Conservation (phyloP, 2,329 filamentous ascomycete species). For the Talaromyces verruculosus region DNA sequence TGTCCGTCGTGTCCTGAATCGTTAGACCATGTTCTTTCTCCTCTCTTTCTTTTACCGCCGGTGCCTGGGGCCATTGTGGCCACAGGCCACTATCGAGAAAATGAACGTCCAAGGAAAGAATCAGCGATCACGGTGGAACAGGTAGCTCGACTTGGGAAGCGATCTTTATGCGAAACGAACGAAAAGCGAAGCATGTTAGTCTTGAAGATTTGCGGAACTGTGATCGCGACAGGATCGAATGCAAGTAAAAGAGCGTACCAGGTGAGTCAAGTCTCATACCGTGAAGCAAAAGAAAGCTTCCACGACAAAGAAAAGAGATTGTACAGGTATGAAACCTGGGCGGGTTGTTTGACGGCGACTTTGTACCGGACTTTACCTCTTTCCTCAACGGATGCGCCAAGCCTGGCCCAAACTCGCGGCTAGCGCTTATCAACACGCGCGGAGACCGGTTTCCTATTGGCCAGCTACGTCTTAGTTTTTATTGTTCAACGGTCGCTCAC, state of each 20-base stretch:
- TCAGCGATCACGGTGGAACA: slow-evolving; percentile 26
- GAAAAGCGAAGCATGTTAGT: slow-evolving; percentile 7
- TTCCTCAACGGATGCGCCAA: slow-evolving; percentile 16
- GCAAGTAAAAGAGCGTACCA: slow-evolving; percentile 14
- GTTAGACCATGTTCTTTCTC: slow-evolving; percentile 46
- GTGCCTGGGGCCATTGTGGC: slow-evolving; percentile 52
- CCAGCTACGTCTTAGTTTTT: not conserved
- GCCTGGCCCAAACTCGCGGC: slow-evolving; percentile 18
- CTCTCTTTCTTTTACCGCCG: slow-evolving; percentile 57
- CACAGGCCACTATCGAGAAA: slow-evolving; percentile 22
- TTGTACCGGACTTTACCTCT: slow-evolving; percentile 3
- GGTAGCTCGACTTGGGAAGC: slow-evolving; percentile 34
- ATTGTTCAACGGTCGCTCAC: too few relatives aligned
- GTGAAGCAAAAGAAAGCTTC: slow-evolving; percentile 1
- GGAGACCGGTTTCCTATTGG: slow-evolving; percentile 3
- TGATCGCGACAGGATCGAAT: not conserved
- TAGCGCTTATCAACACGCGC: slow-evolving; percentile 9
- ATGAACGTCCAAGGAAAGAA: slow-evolving; percentile 23
- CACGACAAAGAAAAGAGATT: slow-evolving; percentile 17
- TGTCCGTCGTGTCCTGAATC: slow-evolving; percentile 43
- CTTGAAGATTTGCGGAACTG: not conserved
- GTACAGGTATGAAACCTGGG: not conserved
- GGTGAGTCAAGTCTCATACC: slow-evolving; percentile 10
- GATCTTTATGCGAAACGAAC: slow-evolving; percentile 15
- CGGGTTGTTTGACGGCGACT: slow-evolving; percentile 1